These are phyloP conservation scores for Lactarius indigo DNA, from an alignment of 768 basidiomycete genomes.

Conservation along the genomic window DNA sequence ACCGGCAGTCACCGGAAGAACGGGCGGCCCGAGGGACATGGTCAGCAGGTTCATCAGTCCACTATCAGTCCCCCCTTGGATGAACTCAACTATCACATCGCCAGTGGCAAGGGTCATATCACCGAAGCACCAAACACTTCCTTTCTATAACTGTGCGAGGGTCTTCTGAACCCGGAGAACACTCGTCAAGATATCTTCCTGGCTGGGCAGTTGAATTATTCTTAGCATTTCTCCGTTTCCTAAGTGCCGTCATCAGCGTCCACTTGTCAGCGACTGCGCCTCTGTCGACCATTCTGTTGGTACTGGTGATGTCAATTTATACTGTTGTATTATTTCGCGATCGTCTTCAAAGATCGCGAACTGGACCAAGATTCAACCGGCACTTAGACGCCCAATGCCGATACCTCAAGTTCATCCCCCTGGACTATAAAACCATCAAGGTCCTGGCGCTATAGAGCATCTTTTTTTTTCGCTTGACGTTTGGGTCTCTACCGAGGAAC, in stretches of 20 bases:
- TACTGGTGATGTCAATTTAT: not conserved
- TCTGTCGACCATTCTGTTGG: not conserved
- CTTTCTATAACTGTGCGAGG: not conserved
- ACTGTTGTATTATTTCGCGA: not conserved
- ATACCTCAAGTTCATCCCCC: not conserved
- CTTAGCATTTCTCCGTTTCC: not conserved
- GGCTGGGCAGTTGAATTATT: not conserved
- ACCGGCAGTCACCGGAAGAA: no score
- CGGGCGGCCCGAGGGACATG: no score
- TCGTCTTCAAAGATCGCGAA: conserved; percentile 1
- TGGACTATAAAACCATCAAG: conserved; percentile 17
- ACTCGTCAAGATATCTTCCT: not conserved
- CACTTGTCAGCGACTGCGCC: not conserved
- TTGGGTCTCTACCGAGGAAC: not conserved
- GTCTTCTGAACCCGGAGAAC: not conserved
- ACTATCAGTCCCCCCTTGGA: no score
- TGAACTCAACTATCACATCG: no score
- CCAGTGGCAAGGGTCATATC: not conserved
- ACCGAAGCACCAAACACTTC: not conserved
- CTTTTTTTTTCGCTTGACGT: not conserved
- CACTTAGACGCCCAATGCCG: not conserved
- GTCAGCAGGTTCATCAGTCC: no score
- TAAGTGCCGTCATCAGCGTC: not conserved
- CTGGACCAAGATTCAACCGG: not conserved
- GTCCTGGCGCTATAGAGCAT: not conserved